A percentile compares a stretch with the other conserved stretches of the same genome.
Evolutionary conservation across 495 filamentous ascomycete genomes (phyloP).

Genomic region (Endocarpon pusillum): DNA sequence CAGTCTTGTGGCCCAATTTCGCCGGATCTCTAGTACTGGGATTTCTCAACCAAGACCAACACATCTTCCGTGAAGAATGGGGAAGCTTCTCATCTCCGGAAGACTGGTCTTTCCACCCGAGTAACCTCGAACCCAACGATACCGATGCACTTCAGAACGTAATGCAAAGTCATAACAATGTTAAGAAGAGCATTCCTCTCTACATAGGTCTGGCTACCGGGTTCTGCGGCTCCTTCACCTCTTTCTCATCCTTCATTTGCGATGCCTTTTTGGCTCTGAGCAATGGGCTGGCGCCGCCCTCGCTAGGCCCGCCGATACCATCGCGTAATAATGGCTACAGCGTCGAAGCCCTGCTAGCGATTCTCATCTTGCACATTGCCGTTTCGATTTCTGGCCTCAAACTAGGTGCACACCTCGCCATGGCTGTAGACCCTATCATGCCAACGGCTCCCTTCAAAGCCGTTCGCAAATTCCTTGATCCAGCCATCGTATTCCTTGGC

Average conservation of each 20-base stretch:
- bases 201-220: constrained; percentile 87
- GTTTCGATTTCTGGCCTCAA: constrained; percentile 52
- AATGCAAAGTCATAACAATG: constrained; percentile 33
- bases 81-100: constrained; percentile 11
- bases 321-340: constrained; percentile 61
- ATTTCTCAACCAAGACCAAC: constrained; percentile 64
- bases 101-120: neutral
- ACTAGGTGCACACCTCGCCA: constrained; percentile 62
- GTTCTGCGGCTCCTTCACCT: constrained; percentile 86
- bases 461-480: constrained; percentile 45
- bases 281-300: constrained; percentile 46
- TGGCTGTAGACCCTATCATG: constrained; percentile 34
- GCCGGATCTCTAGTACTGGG: constrained; percentile 72
- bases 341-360: constrained; percentile 59
- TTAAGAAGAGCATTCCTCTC: constrained; percentile 72
- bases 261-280: constrained; percentile 72
- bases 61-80: constrained; percentile 57
- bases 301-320: constrained; percentile 6
- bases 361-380: constrained; percentile 49
- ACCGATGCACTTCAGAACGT: constrained; percentile 14
- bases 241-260: constrained; percentile 79
- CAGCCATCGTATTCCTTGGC: constrained; percentile 39
- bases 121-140: no score
- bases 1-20: constrained; percentile 82
- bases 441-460: constrained; percentile 41